These are phyloP conservation scores for Ceratopteris richardii DNA, from an alignment of 75 land plant species.

Conservation along the genomic window DNA sequence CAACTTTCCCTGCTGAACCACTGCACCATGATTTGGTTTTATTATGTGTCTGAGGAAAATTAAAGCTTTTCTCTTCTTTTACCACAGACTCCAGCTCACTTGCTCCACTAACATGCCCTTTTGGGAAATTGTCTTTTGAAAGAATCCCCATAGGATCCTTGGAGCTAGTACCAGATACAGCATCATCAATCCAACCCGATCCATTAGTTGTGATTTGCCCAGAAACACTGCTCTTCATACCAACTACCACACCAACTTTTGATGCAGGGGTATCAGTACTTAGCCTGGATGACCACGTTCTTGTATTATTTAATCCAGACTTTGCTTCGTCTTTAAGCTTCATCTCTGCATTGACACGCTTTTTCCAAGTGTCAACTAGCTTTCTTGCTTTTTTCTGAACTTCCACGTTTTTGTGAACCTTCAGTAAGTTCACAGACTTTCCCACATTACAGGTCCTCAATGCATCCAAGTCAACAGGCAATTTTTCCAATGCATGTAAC, in stretches of 20 bases:
- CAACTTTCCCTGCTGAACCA: conserved; percentile 53
- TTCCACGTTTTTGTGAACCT: conserved; percentile 72
- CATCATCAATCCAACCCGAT: conserved; percentile 16
- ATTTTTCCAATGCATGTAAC: conserved; percentile 84
- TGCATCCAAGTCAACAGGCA: conserved; percentile 84
- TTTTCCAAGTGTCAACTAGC: conserved; percentile 94
- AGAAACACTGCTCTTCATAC: conserved; percentile 23
- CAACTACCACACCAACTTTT: too few species aligned
- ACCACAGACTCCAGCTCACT: conserved; percentile 26
- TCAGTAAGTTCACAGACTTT: conserved; percentile 70
- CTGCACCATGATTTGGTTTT: conserved; percentile 73
- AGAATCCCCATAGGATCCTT: neutral
- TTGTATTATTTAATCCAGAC: conserved; percentile 43
- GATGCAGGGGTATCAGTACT: conserved; percentile 30
- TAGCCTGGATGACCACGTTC: conserved; percentile 43
- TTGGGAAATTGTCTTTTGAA: conserved; percentile 28
- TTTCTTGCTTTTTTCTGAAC: conserved; percentile 92
- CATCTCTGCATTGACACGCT: conserved; percentile 66
- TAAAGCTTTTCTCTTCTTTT: conserved; percentile 81
- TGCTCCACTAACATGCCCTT: conserved; percentile 15
- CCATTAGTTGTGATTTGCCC: conserved; percentile 39
- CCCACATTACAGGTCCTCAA: conserved; percentile 55
- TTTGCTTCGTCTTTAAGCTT: conserved; percentile 60
- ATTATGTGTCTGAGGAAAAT: conserved; percentile 85
- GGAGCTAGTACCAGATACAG: neutral